These are phyloP conservation scores for Kazachstania taianensis DNA, from an alignment of 805 yeast species.

Conservation along the genomic window DNA sequence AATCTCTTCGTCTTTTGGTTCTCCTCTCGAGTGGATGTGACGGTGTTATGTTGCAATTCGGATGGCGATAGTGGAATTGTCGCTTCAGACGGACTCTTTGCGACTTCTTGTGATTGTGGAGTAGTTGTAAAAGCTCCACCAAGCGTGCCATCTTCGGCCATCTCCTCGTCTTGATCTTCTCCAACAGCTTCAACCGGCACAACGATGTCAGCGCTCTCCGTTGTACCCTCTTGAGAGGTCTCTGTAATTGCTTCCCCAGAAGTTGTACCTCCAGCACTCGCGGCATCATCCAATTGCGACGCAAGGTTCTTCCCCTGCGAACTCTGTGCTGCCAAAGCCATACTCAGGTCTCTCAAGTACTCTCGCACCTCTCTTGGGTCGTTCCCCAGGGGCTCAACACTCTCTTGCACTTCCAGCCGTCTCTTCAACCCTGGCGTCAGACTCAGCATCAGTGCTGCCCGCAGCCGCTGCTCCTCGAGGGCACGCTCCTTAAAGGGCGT, in stretches of 20 bases:
- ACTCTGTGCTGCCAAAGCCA: constrained; percentile 10
- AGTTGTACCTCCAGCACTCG: no score
- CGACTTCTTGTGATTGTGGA: background rate
- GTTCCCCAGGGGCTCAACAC: constrained; percentile 6
- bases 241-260: background rate
- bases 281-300: constrained; percentile 2
- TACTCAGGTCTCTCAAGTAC: constrained; percentile 19
- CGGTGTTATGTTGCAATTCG: no score
- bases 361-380: constrained; percentile 14
- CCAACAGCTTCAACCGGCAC: background rate
- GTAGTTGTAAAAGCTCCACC: background rate
- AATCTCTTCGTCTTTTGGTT: constrained; percentile 2
- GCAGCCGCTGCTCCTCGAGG: constrained; percentile 14
- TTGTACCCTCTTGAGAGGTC: background rate
- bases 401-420: constrained; percentile 7
- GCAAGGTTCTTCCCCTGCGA: constrained; percentile 12
- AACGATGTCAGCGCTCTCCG: background rate
- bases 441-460: constrained; percentile 14
- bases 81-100: background rate
- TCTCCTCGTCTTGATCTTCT: background rate
- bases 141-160: background rate
- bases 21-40: no score
- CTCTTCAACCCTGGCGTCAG: constrained; percentile 17
- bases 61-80: no score
- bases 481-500: constrained; percentile 23